Evolutionary conservation across 345 rosid species (phyloP), one percentile per base, ranked within the genome.

Genomic region (Triadica sebifera): DNA sequence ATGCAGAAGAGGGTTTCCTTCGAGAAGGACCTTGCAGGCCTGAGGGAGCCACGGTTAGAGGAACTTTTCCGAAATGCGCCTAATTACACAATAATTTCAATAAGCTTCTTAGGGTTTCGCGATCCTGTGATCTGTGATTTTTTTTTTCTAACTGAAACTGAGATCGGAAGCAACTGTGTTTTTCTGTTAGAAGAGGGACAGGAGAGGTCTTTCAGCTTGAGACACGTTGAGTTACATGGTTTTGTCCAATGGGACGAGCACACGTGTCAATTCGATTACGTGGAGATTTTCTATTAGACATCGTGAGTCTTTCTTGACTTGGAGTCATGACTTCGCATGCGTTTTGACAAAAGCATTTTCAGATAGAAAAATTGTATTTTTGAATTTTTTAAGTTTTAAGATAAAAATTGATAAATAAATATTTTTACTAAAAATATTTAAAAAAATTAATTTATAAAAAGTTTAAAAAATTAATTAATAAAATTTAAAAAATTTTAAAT

Each of bases 31-130:
- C 47, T 69, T 52, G 72, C 25, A 60, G 29, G 16, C 47, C 58
- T 34, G 72, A 37, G 13, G 72, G 45, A 69, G 72, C 72, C 72
- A 69, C 72, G 72, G 2, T 69, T 69, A 52, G 58, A 16, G 29
- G 53, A 22, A 20, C 20, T 66, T 58, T 3, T 10, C 62, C 2
- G 62, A 58, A 58, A 8, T 58, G 62, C 12, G 2, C 62, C 62
- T 22, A 58, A 22, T n/a, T 58, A 29, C 34, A 29, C 37, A 12
- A 58, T 12, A 29, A 11, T 24, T 63, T 62, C 11, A 6, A 7
- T 17, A 6, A 62, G 15, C 0, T 16, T 62, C 7, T 12, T 3
- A 47, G 38, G 29, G 52, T 5, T 67, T 67, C 5, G 8, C 34
- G 34, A 29, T 29, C 34, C 2, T 29, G 34, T 2, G 34, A 29